Percentiles rank a stretch among this genome's conserved stretches.
These are phyloP conservation scores for Jatropha curcas DNA, from an alignment of 345 rosid species.

Conservation along the genomic window DNA sequence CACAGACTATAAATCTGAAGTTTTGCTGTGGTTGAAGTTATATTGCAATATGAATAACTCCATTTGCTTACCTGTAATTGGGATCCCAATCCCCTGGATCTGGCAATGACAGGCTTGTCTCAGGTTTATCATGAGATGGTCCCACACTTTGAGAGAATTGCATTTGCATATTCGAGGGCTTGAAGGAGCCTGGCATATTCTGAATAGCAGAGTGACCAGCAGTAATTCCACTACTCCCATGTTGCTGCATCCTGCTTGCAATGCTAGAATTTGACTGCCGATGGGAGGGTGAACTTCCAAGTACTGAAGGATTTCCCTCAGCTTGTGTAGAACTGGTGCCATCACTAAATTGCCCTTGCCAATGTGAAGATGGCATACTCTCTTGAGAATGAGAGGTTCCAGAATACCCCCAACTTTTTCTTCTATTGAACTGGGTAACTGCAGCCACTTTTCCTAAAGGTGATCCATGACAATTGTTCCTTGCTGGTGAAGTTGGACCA, in stretches of 20 bases:
- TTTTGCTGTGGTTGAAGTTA: background rate
- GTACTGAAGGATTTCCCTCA: conserved; percentile 56
- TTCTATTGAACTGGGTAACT: conserved; percentile 74
- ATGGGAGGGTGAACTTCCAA: conserved; percentile 50
- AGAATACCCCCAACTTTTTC: conserved; percentile 73
- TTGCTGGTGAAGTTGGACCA: conserved; percentile 94
- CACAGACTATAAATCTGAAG: background rate
- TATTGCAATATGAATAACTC: background rate
- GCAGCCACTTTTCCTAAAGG: conserved; percentile 87
- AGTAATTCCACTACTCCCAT: conserved; percentile 49
- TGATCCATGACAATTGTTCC: conserved; percentile 88
- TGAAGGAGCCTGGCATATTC: conserved; percentile 47
- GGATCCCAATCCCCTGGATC: conserved; percentile 99
- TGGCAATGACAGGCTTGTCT: conserved; percentile 59
- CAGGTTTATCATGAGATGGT: conserved; percentile 50
- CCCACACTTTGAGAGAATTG: conserved; percentile 44
- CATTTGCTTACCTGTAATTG: conserved; percentile 68
- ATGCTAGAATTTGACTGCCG: conserved; percentile 51
- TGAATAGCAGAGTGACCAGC: conserved; percentile 50
- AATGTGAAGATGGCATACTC: conserved; percentile 47
- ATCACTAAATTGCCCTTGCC: conserved; percentile 71
- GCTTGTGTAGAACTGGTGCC: conserved; percentile 43
- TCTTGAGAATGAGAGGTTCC: conserved; percentile 79
- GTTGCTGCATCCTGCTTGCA: conserved; percentile 57
- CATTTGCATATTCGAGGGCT: conserved; percentile 41